Evolutionary conservation across 352 stramenopile genomes (phyloP).

Genomic region (Phytophthora pisi): DNA sequence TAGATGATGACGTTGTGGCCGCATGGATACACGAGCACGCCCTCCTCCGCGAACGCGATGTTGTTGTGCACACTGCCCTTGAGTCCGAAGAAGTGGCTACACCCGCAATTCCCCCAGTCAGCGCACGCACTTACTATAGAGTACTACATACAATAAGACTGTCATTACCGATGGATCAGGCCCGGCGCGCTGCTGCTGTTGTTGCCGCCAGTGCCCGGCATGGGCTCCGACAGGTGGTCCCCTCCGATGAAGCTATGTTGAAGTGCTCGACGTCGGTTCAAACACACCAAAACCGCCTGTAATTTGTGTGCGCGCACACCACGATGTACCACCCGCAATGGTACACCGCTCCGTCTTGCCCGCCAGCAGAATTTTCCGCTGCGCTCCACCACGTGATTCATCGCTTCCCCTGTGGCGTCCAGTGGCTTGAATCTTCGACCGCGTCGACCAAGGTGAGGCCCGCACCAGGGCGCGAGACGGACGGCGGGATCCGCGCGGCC

Average conservation of each 20-base stretch:
- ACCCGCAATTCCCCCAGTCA: neutral
- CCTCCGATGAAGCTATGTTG: conserved; percentile 6
- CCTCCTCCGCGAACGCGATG: conserved; percentile 87
- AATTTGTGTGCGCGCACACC: neutral
- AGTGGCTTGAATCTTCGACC: conserved; percentile 40
- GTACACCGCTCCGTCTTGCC: conserved; percentile 9
- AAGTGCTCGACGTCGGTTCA: conserved; percentile 19
- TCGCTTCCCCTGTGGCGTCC: conserved; percentile 35
- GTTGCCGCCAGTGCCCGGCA: conserved; percentile 6
- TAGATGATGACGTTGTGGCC: conserved; percentile 90
- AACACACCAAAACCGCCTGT: neutral
- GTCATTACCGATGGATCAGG: conserved; percentile 48
- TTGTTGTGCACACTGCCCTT: conserved; percentile 85
- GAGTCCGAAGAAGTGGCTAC: conserved; percentile 84
- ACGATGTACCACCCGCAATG: conserved; percentile 5
- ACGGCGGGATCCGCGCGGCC: too few relatives aligned
- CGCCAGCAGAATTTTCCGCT: conserved; percentile 51
- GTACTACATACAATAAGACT: too few relatives aligned
- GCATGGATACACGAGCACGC: conserved; percentile 85
- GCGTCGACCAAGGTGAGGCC: conserved; percentile 29
- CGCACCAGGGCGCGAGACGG: too few relatives aligned
- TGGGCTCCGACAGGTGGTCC: neutral
- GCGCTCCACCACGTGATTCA: conserved; percentile 34
- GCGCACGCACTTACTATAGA: neutral
- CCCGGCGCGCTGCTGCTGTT: conserved; percentile 33